These are phyloP conservation scores for Coemansia sp. DNA, from an alignment of 192 early-diverging fungal species.

Conservation along the genomic window DNA sequence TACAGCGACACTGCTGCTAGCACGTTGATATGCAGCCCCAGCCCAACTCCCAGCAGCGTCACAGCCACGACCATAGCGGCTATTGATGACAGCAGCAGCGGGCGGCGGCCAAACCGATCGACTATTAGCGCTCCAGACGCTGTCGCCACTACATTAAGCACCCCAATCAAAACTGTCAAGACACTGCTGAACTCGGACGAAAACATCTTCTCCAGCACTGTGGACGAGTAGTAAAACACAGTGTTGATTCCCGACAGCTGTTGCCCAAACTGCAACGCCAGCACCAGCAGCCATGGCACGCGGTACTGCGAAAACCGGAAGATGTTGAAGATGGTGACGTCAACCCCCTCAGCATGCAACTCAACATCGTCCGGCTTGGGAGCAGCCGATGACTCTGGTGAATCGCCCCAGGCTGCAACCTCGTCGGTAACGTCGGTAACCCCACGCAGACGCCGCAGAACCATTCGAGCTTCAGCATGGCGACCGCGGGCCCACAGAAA, in stretches of 20 bases:
- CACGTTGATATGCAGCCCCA: conserved; percentile 69
- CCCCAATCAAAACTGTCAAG: conserved; percentile 71
- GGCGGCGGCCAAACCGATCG: conserved; percentile 74
- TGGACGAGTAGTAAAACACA: conserved; percentile 81
- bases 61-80: conserved; percentile 62
- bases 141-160: conserved; percentile 77
- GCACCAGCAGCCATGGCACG: conserved; percentile 62
- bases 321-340: conserved; percentile 48
- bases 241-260: conserved; percentile 95
- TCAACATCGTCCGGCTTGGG: neutral
- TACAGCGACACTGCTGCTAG: conserved; percentile 67
- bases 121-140: conserved; percentile 68
- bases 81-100: conserved; percentile 69
- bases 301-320: conserved; percentile 56
- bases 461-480: conserved; percentile 28
- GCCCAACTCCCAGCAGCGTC: conserved; percentile 59
- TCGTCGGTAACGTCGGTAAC: conserved; percentile 42
- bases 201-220: conserved; percentile 65
- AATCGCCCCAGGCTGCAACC: conserved; percentile 27
- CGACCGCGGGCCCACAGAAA: conserved; percentile 54
- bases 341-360: conserved; percentile 12
- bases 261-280: conserved; percentile 74
- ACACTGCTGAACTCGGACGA: conserved; percentile 63
- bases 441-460: conserved; percentile 34
- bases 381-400: neutral